phyloP scores from a whole-genome alignment of 768 basidiomycete genomes.

The Kondoa malvinella region DNA sequence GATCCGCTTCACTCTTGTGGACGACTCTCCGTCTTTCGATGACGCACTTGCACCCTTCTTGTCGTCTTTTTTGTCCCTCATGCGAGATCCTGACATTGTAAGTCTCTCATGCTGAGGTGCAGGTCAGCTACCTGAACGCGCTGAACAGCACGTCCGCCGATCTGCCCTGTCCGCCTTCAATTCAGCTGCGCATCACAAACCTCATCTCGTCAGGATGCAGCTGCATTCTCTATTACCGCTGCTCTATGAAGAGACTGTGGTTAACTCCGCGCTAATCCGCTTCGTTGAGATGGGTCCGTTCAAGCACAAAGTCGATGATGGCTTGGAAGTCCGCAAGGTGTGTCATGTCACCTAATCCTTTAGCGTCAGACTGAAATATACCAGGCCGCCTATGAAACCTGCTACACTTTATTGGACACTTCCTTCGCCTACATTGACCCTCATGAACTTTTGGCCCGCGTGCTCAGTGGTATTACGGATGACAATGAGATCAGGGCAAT shows the following conservation, averaged over 20 bases:
- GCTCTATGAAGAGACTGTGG: constrained; percentile 62
- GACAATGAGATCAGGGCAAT: constrained; percentile 95
- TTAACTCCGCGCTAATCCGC: constrained; percentile 46
- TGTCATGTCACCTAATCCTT: neutral
- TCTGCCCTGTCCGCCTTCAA: constrained; percentile 79
- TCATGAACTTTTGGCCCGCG: constrained; percentile 60
- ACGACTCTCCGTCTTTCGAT: constrained; percentile 68
- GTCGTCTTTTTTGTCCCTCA: constrained; percentile 71
- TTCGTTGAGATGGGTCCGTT: constrained; percentile 95
- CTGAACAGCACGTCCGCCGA: constrained; percentile 64
- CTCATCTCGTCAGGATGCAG: constrained; percentile 75
- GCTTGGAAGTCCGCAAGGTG: constrained; percentile 72
- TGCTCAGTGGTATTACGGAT: constrained; percentile 68
- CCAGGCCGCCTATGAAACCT: constrained; percentile 79
- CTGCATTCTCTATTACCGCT: constrained; percentile 55
- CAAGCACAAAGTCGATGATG: constrained; percentile 93
- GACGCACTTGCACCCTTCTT: constrained; percentile 74
- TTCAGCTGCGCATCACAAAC: constrained; percentile 86
- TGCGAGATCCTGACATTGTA: constrained; percentile 76
- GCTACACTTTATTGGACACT: constrained; percentile 86
- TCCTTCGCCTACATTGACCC: constrained; percentile 76
- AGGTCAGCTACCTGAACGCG: neutral
- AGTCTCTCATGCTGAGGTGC: constrained; percentile 25
- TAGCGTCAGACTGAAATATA: neutral
- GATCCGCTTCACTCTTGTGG: constrained; percentile 76